Evolutionary conservation across 2,329 filamentous ascomycete species (phyloP).

Genomic region (Anthostomella pinea): DNA sequence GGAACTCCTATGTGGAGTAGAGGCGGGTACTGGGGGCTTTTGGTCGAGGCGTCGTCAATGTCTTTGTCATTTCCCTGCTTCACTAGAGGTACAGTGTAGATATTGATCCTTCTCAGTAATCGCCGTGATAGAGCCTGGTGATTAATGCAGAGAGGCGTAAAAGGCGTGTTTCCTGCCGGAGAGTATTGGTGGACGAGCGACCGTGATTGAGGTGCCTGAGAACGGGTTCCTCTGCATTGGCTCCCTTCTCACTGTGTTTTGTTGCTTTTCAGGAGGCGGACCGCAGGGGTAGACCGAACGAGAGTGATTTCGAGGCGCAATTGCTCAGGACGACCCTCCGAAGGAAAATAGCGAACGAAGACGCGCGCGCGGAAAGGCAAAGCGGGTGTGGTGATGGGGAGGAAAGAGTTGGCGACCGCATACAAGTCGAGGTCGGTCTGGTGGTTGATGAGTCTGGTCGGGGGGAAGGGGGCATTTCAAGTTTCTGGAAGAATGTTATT

Average conservation of each 20-base stretch:
- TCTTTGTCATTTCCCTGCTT: slow-evolving; percentile 25
- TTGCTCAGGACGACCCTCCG: too few relatives aligned
- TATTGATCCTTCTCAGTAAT: neutral
- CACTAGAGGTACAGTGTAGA: slow-evolving; percentile 1
- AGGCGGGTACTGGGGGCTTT: slow-evolving; percentile 19
- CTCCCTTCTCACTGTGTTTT: slow-evolving; percentile 15
- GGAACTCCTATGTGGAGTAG: slow-evolving; percentile 22
- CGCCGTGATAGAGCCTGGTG: too few relatives aligned
- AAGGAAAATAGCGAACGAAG: too few relatives aligned
- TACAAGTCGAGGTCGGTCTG: too few relatives aligned
- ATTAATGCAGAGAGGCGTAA: slow-evolving; percentile 4
- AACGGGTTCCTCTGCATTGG: slow-evolving; percentile 19
- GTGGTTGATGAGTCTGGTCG: neutral
- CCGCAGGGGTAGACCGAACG: slow-evolving; percentile 14
- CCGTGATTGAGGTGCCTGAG: slow-evolving; percentile 11
- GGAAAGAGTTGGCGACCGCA: slow-evolving; percentile 3
- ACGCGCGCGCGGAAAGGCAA: too few relatives aligned
- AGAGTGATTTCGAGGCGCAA: too few relatives aligned
- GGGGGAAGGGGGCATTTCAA: slow-evolving; percentile 4
- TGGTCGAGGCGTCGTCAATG: slow-evolving; percentile 24
- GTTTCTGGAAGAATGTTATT: slow-evolving; percentile 11
- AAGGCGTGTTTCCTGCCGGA: slow-evolving; percentile 3
- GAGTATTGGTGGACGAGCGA: slow-evolving; percentile 10
- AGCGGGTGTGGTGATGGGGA: slow-evolving; percentile 5
- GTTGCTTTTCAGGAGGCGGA: slow-evolving; percentile 16